Percentiles rank a stretch among this genome's conserved stretches.
Conservation (phyloP, 2,329 filamentous ascomycete species). For the Colletotrichum eremochloae region DNA sequence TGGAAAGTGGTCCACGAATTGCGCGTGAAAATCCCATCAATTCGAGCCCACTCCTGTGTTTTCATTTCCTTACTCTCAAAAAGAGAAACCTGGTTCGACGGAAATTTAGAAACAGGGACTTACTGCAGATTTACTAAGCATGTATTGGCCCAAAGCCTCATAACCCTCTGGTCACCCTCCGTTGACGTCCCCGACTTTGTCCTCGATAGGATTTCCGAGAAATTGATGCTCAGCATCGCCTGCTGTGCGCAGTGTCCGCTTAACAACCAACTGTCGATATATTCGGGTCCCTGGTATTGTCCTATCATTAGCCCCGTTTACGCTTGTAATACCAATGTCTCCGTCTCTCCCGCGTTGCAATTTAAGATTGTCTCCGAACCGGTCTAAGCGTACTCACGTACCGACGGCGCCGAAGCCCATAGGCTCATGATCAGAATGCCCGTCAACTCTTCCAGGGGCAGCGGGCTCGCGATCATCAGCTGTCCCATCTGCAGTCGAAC, state of each 20-base stretch:
- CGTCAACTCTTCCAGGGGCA: slow-evolving; percentile 57
- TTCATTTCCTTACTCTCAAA: too few species aligned
- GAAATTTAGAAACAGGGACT: not conserved
- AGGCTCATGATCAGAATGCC: slow-evolving; percentile 55
- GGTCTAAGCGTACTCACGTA: not conserved
- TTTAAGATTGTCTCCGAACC: not conserved
- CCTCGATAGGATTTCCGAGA: slow-evolving; percentile 55
- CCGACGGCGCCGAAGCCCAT: slow-evolving; percentile 36
- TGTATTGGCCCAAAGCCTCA: slow-evolving; percentile 54
- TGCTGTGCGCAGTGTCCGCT: slow-evolving; percentile 58
- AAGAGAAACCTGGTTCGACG: not conserved
- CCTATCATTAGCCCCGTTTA: not conserved
- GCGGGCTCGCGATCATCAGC: slow-evolving; percentile 54
- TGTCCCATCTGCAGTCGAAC: slow-evolving; percentile 55
- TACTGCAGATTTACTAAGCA: slow-evolving; percentile 55
- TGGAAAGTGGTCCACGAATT: too few species aligned
- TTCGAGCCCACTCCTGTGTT: not conserved
- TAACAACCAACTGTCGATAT: slow-evolving; percentile 59
- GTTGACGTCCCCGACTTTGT: slow-evolving; percentile 51
- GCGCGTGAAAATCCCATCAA: too few species aligned
- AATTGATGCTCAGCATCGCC: slow-evolving; percentile 58
- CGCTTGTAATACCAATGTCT: not conserved
- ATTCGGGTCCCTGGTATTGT: slow-evolving; percentile 47
- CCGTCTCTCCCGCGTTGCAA: not conserved
- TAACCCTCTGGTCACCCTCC: slow-evolving; percentile 51